Percentiles rank a stretch among this genome's conserved stretches.
Conservation (phyloP, 768 basidiomycete genomes). For the Hypholoma sublateritium region DNA sequence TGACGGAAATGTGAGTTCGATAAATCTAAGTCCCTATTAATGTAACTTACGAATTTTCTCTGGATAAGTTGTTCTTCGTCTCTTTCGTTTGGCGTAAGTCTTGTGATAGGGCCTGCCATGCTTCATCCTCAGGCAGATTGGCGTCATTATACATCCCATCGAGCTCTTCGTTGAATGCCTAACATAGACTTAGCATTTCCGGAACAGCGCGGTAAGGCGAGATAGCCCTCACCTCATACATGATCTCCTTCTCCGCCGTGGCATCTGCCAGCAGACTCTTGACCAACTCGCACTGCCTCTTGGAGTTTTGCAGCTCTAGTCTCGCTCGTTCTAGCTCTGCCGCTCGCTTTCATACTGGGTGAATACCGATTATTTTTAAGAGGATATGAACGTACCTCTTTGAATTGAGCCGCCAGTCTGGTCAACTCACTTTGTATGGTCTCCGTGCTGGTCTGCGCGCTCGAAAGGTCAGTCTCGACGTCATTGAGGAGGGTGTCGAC, state of each 20-base stretch:
- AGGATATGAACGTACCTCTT: slow-evolving; percentile 46
- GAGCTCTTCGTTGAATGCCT: slow-evolving; percentile 95
- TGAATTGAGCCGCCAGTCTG: slow-evolving; percentile 48
- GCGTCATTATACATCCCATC: slow-evolving; percentile 89
- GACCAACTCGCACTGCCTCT: slow-evolving; percentile 76
- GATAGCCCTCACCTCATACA: slow-evolving; percentile 73
- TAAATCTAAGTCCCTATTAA: neutral
- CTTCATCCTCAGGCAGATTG: slow-evolving; percentile 79
- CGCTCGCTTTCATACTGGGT: slow-evolving; percentile 41
- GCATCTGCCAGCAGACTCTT: slow-evolving; percentile 76
- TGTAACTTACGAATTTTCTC: slow-evolving; percentile 75
- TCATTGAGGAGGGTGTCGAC: slow-evolving; percentile 56
- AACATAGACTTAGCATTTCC: neutral
- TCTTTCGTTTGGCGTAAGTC: slow-evolving; percentile 79
- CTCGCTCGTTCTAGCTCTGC: slow-evolving; percentile 62
- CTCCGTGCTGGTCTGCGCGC: slow-evolving; percentile 55
- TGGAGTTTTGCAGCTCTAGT: slow-evolving; percentile 65
- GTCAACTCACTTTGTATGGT: slow-evolving; percentile 51
- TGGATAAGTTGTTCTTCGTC: slow-evolving; percentile 64
- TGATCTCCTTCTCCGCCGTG: slow-evolving; percentile 86
- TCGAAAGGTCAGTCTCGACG: slow-evolving; percentile 54
- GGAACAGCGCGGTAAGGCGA: neutral
- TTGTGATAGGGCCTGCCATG: slow-evolving; percentile 73
- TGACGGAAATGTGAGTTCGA: slow-evolving; percentile 26
- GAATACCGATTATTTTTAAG: neutral